Percentiles rank a stretch among this genome's conserved stretches.
Conservation (phyloP, 805 yeast species). For the Torulaspora indica region DNA sequence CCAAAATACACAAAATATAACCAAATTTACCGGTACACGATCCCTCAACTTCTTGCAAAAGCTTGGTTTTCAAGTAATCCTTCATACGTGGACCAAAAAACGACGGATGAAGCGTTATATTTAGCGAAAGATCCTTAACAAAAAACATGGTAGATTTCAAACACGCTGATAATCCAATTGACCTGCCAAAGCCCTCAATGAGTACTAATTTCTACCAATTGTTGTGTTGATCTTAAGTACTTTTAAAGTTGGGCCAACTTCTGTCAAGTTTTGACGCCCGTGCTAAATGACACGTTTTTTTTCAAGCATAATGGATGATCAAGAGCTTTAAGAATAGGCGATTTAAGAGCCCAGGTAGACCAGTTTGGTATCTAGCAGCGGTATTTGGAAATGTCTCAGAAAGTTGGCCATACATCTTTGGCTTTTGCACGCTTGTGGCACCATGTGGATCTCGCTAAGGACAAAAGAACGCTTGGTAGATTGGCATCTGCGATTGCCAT, state of each 20-base stretch:
- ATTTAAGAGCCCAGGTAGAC: not conserved
- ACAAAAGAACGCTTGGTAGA: conserved; percentile 83
- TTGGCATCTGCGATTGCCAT: conserved; percentile 84
- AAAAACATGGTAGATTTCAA: conserved; percentile 36
- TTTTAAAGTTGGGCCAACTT: not conserved
- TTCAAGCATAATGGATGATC: too few relatives aligned
- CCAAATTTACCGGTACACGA: conserved; percentile 99
- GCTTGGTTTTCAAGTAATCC: conserved; percentile 81
- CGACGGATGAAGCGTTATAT: conserved; percentile 92
- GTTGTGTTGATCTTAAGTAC: not conserved
- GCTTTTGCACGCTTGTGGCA: conserved; percentile 92
- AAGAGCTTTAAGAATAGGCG: not conserved
- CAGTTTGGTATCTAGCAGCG: too few relatives aligned
- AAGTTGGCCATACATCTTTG: conserved; percentile 50
- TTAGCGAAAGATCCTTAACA: conserved; percentile 81
- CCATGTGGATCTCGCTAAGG: conserved; percentile 85
- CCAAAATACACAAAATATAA: conserved; percentile 91
- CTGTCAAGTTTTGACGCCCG: not conserved
- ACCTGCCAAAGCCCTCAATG: not conserved
- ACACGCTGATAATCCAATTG: not conserved
- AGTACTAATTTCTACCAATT: not conserved
- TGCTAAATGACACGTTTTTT: too few relatives aligned
- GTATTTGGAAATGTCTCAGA: conserved; percentile 31
- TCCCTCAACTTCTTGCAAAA: conserved; percentile 94
- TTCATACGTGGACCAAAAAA: conserved; percentile 98